Percentiles rank a stretch among this genome's conserved stretches.
Conservation (phyloP, 2,329 filamentous ascomycete genomes). For the Calcarisporium arbuscula region DNA sequence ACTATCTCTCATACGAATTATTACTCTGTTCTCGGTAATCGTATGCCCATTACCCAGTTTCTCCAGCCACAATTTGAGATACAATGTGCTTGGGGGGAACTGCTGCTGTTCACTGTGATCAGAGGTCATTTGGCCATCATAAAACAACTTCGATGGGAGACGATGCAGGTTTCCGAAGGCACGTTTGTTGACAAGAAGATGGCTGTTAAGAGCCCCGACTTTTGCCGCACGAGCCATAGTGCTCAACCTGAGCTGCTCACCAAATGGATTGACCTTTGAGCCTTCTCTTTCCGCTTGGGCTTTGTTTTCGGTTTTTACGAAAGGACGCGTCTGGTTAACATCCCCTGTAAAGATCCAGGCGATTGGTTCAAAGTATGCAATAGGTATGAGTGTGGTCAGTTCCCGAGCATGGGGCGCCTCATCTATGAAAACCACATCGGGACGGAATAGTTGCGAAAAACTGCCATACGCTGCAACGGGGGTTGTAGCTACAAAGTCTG, state of each 20-base stretch:
- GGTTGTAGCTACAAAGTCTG: constrained; percentile 41
- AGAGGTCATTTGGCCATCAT: constrained; percentile 30
- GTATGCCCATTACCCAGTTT: constrained; percentile 11
- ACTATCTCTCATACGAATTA: constrained; percentile 24
- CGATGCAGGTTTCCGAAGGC: constrained; percentile 31
- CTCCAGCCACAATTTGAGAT: constrained; percentile 24
- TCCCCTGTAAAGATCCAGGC: constrained; percentile 42
- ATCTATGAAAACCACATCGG: constrained; percentile 80
- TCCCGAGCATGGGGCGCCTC: constrained; percentile 49
- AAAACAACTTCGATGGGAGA: constrained; percentile 36
- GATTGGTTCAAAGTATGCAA: constrained; percentile 35
- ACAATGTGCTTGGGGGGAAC: constrained; percentile 20
- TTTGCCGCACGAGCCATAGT: constrained; percentile 32
- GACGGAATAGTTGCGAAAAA: constrained; percentile 55
- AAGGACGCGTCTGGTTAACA: constrained; percentile 38
- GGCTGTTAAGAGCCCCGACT: constrained; percentile 23
- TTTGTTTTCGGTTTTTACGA: constrained; percentile 23
- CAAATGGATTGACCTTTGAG: constrained; percentile 23
- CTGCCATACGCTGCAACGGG: constrained; percentile 34
- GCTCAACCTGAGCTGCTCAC: constrained; percentile 26
- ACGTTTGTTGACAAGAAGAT: constrained; percentile 30
- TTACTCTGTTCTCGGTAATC: constrained; percentile 28
- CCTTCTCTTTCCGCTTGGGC: constrained; percentile 12
- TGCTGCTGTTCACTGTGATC: constrained; percentile 13
- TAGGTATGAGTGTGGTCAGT: constrained; percentile 36